Evolutionary conservation across 2,329 filamentous ascomycete genomes (phyloP).

Genomic region (Botrytis deweyae): DNA sequence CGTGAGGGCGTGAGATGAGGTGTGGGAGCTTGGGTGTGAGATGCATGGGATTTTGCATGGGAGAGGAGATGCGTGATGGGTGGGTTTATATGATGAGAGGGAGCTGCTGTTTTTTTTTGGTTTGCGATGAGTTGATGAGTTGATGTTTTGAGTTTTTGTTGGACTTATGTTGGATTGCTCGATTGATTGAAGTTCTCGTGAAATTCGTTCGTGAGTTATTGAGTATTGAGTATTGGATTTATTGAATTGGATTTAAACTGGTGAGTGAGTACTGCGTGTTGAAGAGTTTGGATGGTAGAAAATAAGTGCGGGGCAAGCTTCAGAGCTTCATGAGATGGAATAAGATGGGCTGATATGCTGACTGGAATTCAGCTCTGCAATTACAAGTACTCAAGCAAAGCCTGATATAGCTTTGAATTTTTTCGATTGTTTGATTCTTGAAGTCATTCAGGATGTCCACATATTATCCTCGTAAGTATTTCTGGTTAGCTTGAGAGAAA

Average conservation of each 20-base stretch:
- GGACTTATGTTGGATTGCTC: neutral
- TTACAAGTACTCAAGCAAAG: neutral
- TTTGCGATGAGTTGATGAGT: neutral
- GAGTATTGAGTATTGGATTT: neutral
- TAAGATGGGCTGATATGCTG: conserved; percentile 10
- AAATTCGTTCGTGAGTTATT: neutral
- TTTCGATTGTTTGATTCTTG: neutral
- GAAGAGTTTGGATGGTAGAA: neutral
- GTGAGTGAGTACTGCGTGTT: neutral
- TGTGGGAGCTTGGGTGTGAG: conserved; percentile 1
- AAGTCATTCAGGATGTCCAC: conserved; percentile 32
- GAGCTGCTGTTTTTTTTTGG: neutral
- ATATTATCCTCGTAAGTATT: conserved; percentile 41
- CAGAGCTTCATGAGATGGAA: neutral
- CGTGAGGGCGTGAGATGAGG: neutral
- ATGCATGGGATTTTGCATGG: neutral
- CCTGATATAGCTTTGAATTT: neutral
- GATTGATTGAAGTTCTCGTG: neutral
- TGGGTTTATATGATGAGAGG: conserved; percentile 3
- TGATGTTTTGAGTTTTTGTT: neutral
- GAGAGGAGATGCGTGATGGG: neutral
- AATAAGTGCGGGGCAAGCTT: conserved; percentile 16
- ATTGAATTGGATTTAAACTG: neutral
- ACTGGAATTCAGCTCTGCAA: conserved; percentile 1
- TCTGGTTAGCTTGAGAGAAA: conserved; percentile 7